These are phyloP conservation scores for Zizania latifolia DNA, from an alignment of 176 grass and related monocot genomes.

Conservation along the genomic window DNA sequence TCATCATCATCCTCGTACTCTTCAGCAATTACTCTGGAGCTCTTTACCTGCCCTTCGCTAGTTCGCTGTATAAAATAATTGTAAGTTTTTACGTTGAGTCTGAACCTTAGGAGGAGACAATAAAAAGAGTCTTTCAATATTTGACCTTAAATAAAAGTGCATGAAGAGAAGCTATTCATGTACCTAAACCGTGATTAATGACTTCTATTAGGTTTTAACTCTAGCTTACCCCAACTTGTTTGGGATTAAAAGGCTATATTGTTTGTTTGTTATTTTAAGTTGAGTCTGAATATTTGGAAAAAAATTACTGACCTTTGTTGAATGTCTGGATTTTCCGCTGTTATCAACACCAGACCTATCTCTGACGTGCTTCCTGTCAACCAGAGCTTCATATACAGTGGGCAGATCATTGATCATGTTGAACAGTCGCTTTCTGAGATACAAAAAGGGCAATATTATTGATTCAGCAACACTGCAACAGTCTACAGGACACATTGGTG, in stretches of 20 bases:
- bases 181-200: too few relatives aligned
- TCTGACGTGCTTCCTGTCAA: conserved; percentile 48
- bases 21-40: conserved; percentile 21
- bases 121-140: too few relatives aligned
- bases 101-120: too few relatives aligned
- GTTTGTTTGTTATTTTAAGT: too few relatives aligned
- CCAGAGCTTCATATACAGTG: conserved; percentile 53
- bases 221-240: too few relatives aligned
- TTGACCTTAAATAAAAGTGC: too few relatives aligned
- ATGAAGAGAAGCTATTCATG: too few relatives aligned
- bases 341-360: conserved; percentile 57
- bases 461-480: conserved; percentile 16
- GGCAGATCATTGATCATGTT: conserved; percentile 66
- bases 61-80: background rate
- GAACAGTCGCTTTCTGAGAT: conserved; percentile 66
- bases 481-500: background rate
- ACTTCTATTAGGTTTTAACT: too few relatives aligned
- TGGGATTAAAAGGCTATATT: too few relatives aligned
- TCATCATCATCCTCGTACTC: conserved; percentile 33
- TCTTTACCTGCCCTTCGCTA: conserved; percentile 34
- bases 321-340: conserved; percentile 52
- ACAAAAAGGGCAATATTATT: background rate
- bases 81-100: background rate
- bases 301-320: conserved; percentile 45
- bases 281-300: background rate